A percentile compares a stretch with the other conserved stretches of the same genome.
Conservation (phyloP, 352 stramenopile species). For the Pythium rhizo-oryzae region DNA sequence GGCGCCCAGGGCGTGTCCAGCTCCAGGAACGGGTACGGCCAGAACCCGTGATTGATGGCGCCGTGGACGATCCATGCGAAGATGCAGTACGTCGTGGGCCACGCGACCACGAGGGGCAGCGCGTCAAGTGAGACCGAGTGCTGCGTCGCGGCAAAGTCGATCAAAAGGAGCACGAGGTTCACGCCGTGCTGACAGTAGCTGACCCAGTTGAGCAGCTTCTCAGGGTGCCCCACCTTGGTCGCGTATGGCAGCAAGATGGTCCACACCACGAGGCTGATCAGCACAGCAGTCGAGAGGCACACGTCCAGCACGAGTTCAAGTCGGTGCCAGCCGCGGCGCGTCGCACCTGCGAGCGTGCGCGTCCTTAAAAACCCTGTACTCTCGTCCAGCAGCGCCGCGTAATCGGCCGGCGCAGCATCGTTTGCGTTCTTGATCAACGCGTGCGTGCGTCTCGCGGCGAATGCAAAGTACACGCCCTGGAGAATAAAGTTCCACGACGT, state of each 20-base stretch:
- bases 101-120: constrained; percentile 63
- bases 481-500: constrained; percentile 89
- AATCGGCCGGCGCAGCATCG: constrained; percentile 22
- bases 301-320: constrained; percentile 73
- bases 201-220: constrained; percentile 69
- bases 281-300: constrained; percentile 60
- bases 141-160: constrained; percentile 61
- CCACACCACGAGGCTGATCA: constrained; percentile 78
- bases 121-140: constrained; percentile 59
- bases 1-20: constrained; percentile 72
- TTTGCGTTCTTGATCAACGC: constrained; percentile 32
- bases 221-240: constrained; percentile 41
- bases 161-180: constrained; percentile 71
- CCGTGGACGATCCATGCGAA: constrained; percentile 82
- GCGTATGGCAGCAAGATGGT: constrained; percentile 75
- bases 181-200: constrained; percentile 81
- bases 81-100: constrained; percentile 63
- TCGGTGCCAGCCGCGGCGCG: constrained; percentile 47
- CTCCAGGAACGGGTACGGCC: constrained; percentile 82
- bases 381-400: constrained; percentile 50
- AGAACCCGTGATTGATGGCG: constrained; percentile 66
- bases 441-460: constrained; percentile 38
- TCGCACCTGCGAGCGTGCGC: constrained; percentile 14
- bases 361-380: constrained; percentile 24
- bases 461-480: constrained; percentile 63